Evolutionary conservation across 2,329 filamentous ascomycete species (phyloP).

Genomic region (Rhexocercosporidium sp.): DNA sequence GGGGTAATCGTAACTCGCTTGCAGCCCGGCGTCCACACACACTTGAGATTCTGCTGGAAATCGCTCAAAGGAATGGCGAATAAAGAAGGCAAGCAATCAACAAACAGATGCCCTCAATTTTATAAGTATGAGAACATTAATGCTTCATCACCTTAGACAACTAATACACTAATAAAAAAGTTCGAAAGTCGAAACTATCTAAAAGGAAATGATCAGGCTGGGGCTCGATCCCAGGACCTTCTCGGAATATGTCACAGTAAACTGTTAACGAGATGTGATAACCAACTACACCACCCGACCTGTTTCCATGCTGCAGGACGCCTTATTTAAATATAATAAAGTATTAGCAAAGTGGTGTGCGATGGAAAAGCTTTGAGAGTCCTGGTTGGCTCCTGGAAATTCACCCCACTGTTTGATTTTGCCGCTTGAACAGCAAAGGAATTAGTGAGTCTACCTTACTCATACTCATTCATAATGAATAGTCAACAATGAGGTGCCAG

Average conservation of each 20-base stretch:
- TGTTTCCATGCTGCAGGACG: background rate
- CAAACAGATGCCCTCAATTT: no score
- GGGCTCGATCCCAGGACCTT: conserved; percentile 14
- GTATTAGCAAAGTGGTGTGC: background rate
- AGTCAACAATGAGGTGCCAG: no score
- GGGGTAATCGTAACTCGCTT: background rate
- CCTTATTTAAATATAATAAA: background rate
- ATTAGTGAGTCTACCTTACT: no score
- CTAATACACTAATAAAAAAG: no score
- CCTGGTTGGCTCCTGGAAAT: background rate
- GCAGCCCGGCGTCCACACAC: background rate
- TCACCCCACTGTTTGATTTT: background rate
- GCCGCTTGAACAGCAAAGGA: no score
- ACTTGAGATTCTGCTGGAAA: background rate
- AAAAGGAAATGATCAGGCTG: conserved; percentile 11
- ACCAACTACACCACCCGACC: conserved; percentile 15
- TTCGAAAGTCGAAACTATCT: no score
- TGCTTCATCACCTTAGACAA: no score
- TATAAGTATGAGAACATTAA: no score
- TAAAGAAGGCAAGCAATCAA: no score
- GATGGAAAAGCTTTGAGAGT: background rate
- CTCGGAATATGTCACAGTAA: conserved; percentile 7
- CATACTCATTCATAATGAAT: no score
- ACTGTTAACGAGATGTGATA: conserved; percentile 15
- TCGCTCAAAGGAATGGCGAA: no score